Conservation (phyloP, 176 grass and related monocot species). For the Tuctoria greenei region DNA sequence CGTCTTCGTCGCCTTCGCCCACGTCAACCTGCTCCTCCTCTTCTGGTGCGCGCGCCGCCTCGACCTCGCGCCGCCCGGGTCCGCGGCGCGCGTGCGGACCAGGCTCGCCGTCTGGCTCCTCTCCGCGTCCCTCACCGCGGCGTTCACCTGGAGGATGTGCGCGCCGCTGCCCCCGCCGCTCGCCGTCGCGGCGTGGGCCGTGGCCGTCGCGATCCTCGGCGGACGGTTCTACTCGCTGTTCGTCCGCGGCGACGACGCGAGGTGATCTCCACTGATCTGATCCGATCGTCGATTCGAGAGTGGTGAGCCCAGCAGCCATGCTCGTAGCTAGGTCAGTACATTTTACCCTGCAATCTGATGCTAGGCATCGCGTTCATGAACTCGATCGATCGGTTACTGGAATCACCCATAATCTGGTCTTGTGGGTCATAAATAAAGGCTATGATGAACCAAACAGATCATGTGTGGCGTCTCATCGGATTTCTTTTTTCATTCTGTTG, state of each 20-base stretch:
- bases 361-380: not conserved
- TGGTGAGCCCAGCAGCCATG: no score
- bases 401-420: not conserved
- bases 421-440: not conserved
- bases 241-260: not conserved
- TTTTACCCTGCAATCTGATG: not conserved
- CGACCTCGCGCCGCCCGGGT: slow-evolving; percentile 5
- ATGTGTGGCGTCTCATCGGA: not conserved
- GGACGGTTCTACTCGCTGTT: slow-evolving; percentile 5
- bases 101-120: slow-evolving; percentile 44
- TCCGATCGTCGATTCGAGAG: not conserved
- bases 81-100: not conserved
- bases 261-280: not conserved
- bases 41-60: slow-evolving; percentile 32
- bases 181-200: not conserved
- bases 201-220: not conserved
- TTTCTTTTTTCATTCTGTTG: not conserved
- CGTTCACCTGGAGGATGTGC: slow-evolving; percentile 27
- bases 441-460: not conserved
- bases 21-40: slow-evolving; percentile 32
- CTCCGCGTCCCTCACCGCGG: not conserved
- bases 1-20: not conserved
- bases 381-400: not conserved
- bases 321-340: not conserved
- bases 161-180: slow-evolving; percentile 19